Evolutionary conservation across 345 rosid species (phyloP), one percentile per base, ranked within the genome.

Genomic region (Nephelium lappaceum): DNA sequence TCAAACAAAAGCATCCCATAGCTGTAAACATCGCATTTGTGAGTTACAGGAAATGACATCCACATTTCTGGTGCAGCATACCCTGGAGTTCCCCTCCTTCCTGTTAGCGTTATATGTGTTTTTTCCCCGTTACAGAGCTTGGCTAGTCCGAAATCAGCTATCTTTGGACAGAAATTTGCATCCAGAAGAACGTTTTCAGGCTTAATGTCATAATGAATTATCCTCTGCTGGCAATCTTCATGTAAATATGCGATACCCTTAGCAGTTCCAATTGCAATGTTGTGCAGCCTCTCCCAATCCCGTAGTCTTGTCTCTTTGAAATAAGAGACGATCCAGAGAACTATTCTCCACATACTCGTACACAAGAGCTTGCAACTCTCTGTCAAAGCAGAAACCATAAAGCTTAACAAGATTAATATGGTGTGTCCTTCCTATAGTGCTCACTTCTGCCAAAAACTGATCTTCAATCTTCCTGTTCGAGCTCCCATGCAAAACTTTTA

Each of bases 21-120:
- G 36, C 36, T 73, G 67, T 80, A 83, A 36, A 83, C 83, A 21
- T 83, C 79, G 0, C 79, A 73, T 43, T 80, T 83, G 10, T 62
- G 72, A 15, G 36, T 80, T 10, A 80, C 23, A 19, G 72, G 14
- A 36, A 16, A 67, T 1, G 41, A 51, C 24, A 49, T 36, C 79
- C 74, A 73, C 67, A 63, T 49, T 60, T 83, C 79, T 1, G 77
- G 81, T 1, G 77, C 79, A 1, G 51, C 75, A 64, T 83, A 83
- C 0, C 83, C 79, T 1, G 70, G 81, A 41, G 62, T 80, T 3
- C 81, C 81, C 57, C 80, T 79, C 8, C 42, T n/a, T 27, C 61
- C 55, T 0, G 63, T 68, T 11, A 64, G 57, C 1, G 61, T 42
- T 0, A 24, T 21, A 0, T 47, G 78, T 14, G 16, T 72, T 8